phyloP scores from a whole-genome alignment of 2,329 filamentous ascomycete species.

The Fusarium sp. region DNA sequence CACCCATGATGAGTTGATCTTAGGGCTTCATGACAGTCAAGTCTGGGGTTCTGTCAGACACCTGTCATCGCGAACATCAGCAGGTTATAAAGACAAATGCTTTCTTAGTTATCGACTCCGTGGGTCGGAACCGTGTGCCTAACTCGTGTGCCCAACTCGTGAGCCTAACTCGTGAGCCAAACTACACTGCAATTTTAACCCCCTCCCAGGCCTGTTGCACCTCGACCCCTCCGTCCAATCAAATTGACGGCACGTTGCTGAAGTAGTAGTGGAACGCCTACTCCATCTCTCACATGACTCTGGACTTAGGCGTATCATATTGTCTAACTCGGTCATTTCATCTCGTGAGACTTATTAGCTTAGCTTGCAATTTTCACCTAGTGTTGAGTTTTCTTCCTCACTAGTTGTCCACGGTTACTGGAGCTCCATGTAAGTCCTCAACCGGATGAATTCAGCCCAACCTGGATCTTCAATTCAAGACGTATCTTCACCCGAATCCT shows the following conservation, averaged over 20 bases:
- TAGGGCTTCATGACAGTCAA: no score
- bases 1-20: no score
- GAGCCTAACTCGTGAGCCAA: not conserved
- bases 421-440: not conserved
- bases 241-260: not conserved
- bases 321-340: rapidly evolving
- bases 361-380: no score
- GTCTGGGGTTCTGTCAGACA: no score
- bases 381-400: no score
- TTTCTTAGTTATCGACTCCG: rapidly evolving
- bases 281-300: not conserved
- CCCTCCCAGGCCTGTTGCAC: not conserved
- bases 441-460: rapidly evolving
- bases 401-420: no score
- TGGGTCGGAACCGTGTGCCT: not conserved
- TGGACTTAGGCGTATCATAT: rapidly evolving
- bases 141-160: not conserved
- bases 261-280: not conserved
- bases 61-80: no score
- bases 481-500: not conserved
- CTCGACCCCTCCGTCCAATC: not conserved
- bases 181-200: not conserved
- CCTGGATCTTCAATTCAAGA: not conserved
- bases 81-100: not conserved
- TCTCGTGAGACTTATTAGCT: not conserved